Evolutionary conservation across 106 monocot genomes (phyloP), one percentile per base, ranked within the genome.

Genomic region (Dendrobium huoshanense): DNA sequence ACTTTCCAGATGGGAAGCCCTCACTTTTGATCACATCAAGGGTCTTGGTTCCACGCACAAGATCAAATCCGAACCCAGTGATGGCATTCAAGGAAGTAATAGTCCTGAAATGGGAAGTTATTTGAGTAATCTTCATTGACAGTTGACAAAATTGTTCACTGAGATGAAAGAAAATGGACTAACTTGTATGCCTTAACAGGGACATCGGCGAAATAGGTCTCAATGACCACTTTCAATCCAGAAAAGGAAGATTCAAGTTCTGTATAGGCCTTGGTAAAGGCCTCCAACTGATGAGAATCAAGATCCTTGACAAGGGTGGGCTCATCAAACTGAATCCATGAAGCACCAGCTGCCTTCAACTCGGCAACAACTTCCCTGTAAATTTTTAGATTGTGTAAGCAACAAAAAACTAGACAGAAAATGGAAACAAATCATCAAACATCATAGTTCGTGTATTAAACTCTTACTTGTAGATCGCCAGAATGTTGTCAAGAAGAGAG

Each of bases 341-440:
- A 83, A 83, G 78, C 83, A 55, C 83, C 83, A 83, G 83, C 83
- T 78, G 70, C 83, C 55, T 83, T 83, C 72, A 83, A 83, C 24
- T 83, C 83, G 42, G 72, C 24, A 72, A 83, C 73, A 73, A 58
- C 83, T 78, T 83, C 83, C 83, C 83, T 83, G 72, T 72, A 40
- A 1, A 78, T 48, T 64, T 37, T 40, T 65, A 61, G 47, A 7
- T 64, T 61, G 27, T 58, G 0, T 24, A 81, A 43, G 73, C 31
- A 65, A 65, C 44, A 33, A 17, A 42, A 41, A 74, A 10, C 17
- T 75, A 74, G 6, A 43, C 24, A 49, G 2, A 25, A 49, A 15
- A 76, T 48, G 24, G 22, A 76, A 48, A 48, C 41, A 74, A 41
- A 37, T 42, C 29, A 43, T 31, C 3, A 11, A 25, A 33, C 2